Percentiles rank a stretch among this genome's conserved stretches.
phyloP scores from a whole-genome alignment of 2,329 filamentous ascomycete species.

The Trichophyton equinum region DNA sequence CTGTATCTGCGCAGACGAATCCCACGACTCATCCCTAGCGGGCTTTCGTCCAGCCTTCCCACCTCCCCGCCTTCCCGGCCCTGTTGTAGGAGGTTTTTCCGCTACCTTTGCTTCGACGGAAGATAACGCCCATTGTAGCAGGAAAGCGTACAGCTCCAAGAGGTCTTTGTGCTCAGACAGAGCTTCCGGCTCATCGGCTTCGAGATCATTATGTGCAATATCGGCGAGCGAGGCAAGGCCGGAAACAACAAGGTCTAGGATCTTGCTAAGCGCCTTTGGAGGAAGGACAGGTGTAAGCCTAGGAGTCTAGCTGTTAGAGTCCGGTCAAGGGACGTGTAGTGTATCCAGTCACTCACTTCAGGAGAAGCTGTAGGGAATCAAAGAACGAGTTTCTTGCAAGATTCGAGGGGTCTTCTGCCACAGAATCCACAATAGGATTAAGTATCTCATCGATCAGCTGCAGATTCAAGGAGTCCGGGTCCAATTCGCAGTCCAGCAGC shows the following conservation, averaged over 20 bases:
- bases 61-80: conserved; percentile 59
- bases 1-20: conserved; percentile 78
- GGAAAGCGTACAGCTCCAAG: conserved; percentile 84
- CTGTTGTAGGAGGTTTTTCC: conserved; percentile 67
- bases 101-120: conserved; percentile 89
- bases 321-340: conserved; percentile 36
- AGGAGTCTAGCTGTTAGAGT: conserved; percentile 37
- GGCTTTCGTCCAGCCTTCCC: conserved; percentile 60
- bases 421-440: conserved; percentile 82
- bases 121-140: conserved; percentile 88
- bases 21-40: conserved; percentile 69
- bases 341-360: conserved; percentile 63
- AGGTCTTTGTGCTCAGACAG: conserved; percentile 79
- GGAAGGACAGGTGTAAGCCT: conserved; percentile 75
- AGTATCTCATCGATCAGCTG: conserved; percentile 71
- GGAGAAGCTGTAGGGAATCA: conserved; percentile 85
- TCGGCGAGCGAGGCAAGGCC: conserved; percentile 78
- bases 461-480: conserved; percentile 69
- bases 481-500: conserved; percentile 83
- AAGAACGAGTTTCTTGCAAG: conserved; percentile 67
- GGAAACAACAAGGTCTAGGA: conserved; percentile 80
- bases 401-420: conserved; percentile 83
- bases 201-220: conserved; percentile 69
- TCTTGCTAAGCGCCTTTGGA: conserved; percentile 72
- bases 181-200: conserved; percentile 81